Base-by-base conservation (phyloP, 2,329 filamentous ascomycete species). In the Colletotrichum euphorbiae region DNA sequence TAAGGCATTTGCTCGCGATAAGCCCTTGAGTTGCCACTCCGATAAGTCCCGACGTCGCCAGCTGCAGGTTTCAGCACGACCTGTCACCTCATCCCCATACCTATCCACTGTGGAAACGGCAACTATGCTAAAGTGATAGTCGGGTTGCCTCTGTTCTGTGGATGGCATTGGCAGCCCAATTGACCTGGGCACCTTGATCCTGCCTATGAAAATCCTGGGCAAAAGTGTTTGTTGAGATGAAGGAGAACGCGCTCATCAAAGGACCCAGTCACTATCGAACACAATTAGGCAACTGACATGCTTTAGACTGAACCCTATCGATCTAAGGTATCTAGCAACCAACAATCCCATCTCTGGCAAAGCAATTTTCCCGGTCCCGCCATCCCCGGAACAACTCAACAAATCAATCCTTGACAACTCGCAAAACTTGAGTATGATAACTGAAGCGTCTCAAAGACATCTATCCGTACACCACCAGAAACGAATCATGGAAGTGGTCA, bases 41-140 rank as follows among this genome's bases (percentile, higher is more conserved):
- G 61, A 66, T 66, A 60, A 66, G 67, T 69, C 50, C 67, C 62
- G 67, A 67, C 51, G 1, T 28, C 28, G 7, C 19, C 13, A 12
- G n/a, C 33, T 42, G 24, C 3, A 33, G 13, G 55, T 66, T 50
- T 52, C 60, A 67, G 21, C 67, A 40, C 28, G 28, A 28, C 28
- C n/a, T n/a, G n/a, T n/a, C n/a, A n/a, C n/a, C 28, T 28, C 28
- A 28, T 28, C 28, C 28, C 28, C 28, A 6, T 28, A 28, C 28
- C 36, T 52, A 21, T 54, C 59, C 48, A 55, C 38, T 54, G 55
- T 69, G 61, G 61, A 60, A 52, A 59, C 59, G 21, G 21, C 21
- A 21, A 21, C 21, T 21, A 21, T 4, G 21, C 43, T 17, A 56
- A 42, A 42, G 38, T 12, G 11, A 19, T 21, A 15, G 13, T 50